phyloP scores from a whole-genome alignment of 2,329 filamentous ascomycete species.

The Blumeriella jaapii region DNA sequence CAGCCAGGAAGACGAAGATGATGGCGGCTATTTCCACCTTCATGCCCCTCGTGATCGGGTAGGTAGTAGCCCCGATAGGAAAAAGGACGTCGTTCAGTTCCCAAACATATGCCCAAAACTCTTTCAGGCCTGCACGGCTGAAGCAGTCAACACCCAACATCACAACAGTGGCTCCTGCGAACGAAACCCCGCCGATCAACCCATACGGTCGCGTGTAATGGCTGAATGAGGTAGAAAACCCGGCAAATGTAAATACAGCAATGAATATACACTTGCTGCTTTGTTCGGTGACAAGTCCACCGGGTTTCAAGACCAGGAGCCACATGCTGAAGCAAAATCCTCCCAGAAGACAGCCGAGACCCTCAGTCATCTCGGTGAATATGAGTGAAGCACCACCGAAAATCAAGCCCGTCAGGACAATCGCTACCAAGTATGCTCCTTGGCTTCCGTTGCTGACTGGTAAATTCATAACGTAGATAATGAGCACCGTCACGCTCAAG shows the following conservation, averaged over 20 bases:
- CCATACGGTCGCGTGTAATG: constrained; percentile 68
- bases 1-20: constrained; percentile 61
- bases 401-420: constrained; percentile 58
- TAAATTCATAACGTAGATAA: constrained; percentile 77
- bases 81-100: constrained; percentile 68
- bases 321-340: constrained; percentile 43
- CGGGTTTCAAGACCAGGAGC: constrained; percentile 67
- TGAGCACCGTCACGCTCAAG: constrained; percentile 67
- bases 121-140: constrained; percentile 78
- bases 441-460: constrained; percentile 67
- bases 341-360: constrained; percentile 48
- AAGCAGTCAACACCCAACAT: constrained; percentile 87
- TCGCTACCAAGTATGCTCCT: constrained; percentile 76
- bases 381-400: constrained; percentile 65
- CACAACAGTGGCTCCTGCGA: constrained; percentile 67
- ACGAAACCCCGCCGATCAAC: constrained; percentile 65
- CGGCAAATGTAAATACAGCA: constrained; percentile 52
- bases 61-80: constrained; percentile 62
- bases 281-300: constrained; percentile 56
- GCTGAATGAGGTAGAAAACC: constrained; percentile 67
- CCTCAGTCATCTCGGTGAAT: constrained; percentile 72
- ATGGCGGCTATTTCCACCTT: constrained; percentile 72
- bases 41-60: constrained; percentile 78
- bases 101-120: constrained; percentile 95
- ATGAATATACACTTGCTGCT: constrained; percentile 65